These are phyloP conservation scores for Tetrahymena borealis DNA, from an alignment of 73 alveolate genomes.

Conservation along the genomic window DNA sequence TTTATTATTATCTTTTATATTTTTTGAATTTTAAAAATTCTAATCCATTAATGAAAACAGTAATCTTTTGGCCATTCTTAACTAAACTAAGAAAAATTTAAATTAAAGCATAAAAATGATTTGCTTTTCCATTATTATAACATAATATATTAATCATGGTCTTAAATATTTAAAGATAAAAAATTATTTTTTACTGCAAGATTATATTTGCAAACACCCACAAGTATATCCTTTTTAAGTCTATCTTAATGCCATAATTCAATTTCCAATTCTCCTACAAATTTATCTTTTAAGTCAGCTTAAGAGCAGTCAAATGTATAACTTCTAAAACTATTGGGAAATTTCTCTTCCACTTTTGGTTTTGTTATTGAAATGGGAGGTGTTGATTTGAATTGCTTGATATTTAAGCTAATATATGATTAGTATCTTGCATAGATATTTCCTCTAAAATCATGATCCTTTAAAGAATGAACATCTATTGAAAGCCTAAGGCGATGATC, in stretches of 20 bases:
- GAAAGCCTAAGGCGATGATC: constrained; percentile 5
- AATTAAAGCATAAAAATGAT: not conserved
- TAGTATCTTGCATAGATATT: constrained; percentile 20
- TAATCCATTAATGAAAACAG: too few relatives aligned
- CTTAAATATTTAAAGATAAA: not conserved
- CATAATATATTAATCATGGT: not conserved
- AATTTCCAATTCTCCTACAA: not conserved
- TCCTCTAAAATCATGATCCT: constrained; percentile 41
- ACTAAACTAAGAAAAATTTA: too few relatives aligned
- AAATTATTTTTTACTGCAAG: not conserved
- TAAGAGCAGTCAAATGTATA: not conserved
- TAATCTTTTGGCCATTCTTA: too few relatives aligned
- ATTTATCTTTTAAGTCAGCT: not conserved
- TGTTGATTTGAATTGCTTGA: constrained; percentile 31
- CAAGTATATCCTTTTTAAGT: not conserved
- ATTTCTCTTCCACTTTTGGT: constrained; percentile 11
- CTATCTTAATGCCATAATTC: not conserved
- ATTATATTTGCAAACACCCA: not conserved
- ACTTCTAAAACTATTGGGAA: not conserved
- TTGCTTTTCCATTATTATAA: not conserved
- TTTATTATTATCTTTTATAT: not conserved
- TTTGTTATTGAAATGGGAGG: constrained; percentile 20
- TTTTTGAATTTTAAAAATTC: not conserved
- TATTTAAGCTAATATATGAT: not conserved
- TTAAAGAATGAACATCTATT: constrained; percentile 12